phyloP scores from a whole-genome alignment of 2,329 filamentous ascomycete genomes.

The Calonectria hawksworthii region DNA sequence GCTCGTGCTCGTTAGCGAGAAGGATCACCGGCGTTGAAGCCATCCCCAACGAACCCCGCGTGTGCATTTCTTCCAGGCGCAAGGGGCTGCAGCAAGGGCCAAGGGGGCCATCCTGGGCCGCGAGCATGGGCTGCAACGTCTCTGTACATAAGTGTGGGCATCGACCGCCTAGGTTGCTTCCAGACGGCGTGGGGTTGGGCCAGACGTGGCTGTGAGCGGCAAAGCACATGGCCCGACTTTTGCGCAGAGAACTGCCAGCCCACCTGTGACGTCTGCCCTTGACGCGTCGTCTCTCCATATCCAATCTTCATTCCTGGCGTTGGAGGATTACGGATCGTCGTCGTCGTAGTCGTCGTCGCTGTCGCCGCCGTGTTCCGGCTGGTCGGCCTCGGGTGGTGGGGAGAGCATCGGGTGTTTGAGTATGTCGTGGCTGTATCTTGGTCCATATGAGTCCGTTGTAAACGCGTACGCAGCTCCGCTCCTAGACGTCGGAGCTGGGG shows the following conservation, averaged over 20 bases:
- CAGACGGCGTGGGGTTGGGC: constrained; percentile 24
- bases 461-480: constrained; percentile 20
- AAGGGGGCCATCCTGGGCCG: constrained; percentile 8
- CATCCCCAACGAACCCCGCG: constrained; percentile 26
- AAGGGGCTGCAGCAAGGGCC: constrained; percentile 16
- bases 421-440: constrained; percentile 18
- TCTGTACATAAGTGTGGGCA: constrained; percentile 9
- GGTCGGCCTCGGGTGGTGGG: constrained; percentile 3
- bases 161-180: constrained; percentile 31
- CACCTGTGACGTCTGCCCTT: constrained; percentile 33
- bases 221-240: constrained; percentile 9
- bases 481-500: background rate
- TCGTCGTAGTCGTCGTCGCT: constrained; percentile 2
- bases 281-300: constrained; percentile 28
- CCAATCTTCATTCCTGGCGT: constrained; percentile 17
- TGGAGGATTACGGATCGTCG: constrained; percentile 11
- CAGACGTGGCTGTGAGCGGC: constrained; percentile 24
- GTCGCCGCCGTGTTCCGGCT: constrained; percentile 4
- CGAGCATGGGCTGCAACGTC: constrained; percentile 15
- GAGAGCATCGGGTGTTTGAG: background rate
- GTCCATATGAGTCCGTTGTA: constrained; percentile 7
- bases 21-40: constrained; percentile 33
- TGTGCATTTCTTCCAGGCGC: constrained; percentile 10
- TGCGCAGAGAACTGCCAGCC: constrained; percentile 16
- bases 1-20: constrained; percentile 16